A percentile compares a stretch with the other conserved stretches of the same genome.
Conservation (phyloP, 768 basidiomycete species). For the Coprinellus aureogranulatus region DNA sequence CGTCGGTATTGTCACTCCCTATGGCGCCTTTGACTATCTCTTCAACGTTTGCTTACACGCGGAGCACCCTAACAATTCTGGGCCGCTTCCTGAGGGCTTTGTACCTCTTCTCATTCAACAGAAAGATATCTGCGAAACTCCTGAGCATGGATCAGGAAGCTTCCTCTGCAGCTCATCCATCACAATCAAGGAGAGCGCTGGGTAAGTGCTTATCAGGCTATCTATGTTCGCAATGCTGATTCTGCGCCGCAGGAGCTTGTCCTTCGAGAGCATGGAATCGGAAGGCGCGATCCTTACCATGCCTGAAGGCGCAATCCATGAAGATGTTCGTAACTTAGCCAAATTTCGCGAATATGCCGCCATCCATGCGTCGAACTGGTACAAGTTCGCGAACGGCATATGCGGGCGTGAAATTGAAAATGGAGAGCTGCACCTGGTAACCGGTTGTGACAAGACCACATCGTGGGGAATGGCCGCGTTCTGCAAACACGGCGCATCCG, state of each 20-base stretch:
- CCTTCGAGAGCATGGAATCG: constrained; percentile 15
- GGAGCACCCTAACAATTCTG: constrained; percentile 27
- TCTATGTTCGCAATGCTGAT: not conserved
- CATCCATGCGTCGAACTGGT: constrained; percentile 28
- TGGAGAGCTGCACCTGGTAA: constrained; percentile 32
- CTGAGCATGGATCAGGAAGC: constrained; percentile 13
- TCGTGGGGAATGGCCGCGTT: constrained; percentile 28
- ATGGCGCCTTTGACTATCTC: constrained; percentile 35
- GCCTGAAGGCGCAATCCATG: constrained; percentile 29
- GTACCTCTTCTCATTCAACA: constrained; percentile 17
- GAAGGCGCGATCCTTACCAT: constrained; percentile 33
- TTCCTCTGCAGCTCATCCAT: constrained; percentile 13
- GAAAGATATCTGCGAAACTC: constrained; percentile 10
- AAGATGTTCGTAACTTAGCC: constrained; percentile 22
- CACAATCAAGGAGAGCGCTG: not conserved
- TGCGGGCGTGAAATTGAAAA: constrained; percentile 21
- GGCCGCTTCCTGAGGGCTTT: constrained; percentile 29
- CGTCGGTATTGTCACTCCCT: constrained; percentile 33
- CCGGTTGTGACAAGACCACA: constrained; percentile 22
- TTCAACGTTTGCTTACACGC: constrained; percentile 36
- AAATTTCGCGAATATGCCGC: constrained; percentile 25
- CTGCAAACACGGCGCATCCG: not conserved
- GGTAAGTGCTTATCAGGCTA: not conserved
- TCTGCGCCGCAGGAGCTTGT: constrained; percentile 4
- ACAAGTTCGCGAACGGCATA: constrained; percentile 23